phyloP scores from a whole-genome alignment of 306 rosid genomes.

The Trifolium pratense region DNA sequence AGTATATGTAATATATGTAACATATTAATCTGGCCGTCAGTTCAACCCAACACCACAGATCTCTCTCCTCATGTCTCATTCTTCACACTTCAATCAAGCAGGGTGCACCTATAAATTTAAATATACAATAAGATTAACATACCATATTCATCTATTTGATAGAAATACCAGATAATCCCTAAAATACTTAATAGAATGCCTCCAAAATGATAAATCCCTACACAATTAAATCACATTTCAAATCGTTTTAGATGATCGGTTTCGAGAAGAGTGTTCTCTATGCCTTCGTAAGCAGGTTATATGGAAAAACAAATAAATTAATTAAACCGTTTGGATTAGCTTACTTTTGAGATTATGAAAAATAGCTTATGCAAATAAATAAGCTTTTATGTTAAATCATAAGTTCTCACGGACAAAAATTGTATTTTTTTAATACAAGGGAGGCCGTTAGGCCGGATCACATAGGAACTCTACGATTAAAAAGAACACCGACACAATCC shows the following conservation, averaged over 20 bases:
- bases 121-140: conserved; percentile 9
- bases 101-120: conserved; percentile 54
- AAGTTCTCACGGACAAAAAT: no score
- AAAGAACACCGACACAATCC: no score
- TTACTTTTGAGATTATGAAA: no score
- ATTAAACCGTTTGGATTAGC: no score
- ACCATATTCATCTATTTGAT: conserved; percentile 6
- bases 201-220: conserved; percentile 27
- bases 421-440: no score
- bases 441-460: no score
- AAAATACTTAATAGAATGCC: conserved; percentile 19
- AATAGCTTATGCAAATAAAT: no score
- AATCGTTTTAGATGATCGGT: conserved; percentile 27
- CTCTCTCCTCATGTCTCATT: conserved; percentile 29
- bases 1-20: conserved; percentile 31
- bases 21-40: conserved; percentile 41
- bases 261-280: conserved; percentile 19
- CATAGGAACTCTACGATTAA: no score
- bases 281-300: conserved; percentile 2
- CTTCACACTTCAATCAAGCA: conserved; percentile 49
- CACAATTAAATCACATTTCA: conserved; percentile 25
- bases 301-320: conserved; percentile 19
- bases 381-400: no score
- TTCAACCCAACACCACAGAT: conserved; percentile 29
- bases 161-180: conserved; percentile 7